Base-by-base conservation (phyloP, 1,284 basidiomycete species). In the Puccinia novopanici region DNA sequence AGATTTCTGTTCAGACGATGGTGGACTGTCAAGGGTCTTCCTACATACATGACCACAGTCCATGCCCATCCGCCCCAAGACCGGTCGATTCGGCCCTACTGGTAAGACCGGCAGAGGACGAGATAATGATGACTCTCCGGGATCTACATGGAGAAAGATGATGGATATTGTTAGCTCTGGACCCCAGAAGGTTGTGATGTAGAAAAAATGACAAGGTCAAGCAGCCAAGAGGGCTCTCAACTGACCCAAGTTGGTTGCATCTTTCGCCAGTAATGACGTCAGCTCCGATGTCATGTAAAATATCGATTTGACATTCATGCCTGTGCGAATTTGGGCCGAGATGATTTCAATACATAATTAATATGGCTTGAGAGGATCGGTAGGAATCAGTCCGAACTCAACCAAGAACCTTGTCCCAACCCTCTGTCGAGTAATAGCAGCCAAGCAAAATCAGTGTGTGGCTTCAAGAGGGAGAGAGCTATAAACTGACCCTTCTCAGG, bases 91-190 rank as follows among this genome's bases (percentile, higher is more conserved):
- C 82, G 2, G 84, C 84, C 9, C 82, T 77, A 4, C 84, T 84
- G 4, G 81, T 72, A 42, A 84, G 82, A 27, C 84, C 85, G 17
- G 85, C 85, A 22, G 83, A 83, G 0, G 84, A 85, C 37, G 85
- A 84, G 68, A 86, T 84, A 82, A 85, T 85, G 82, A 86, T 83
- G 10, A 86, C 85, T 40, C 81, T 81, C 27, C 85, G 24, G 84
- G 85, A 48, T 85, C 83, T 82, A n/a, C n/a, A n/a, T n/a, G n/a
- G n/a, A n/a, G n/a, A n/a, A n/a, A n/a, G n/a, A n/a, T n/a, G n/a
- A 15, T 52, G 19, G 4, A 17, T 57, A n/a, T 57, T 13, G 15
- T 74, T 54, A 71, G n/a, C 22, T 34, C 34, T 74, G 42, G 54
- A 2, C 22, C 6, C n/a, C 17, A 30, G 15, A 17, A 19, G 6